Conservation (phyloP, 345 rosid species). For the Lepidium sativum region DNA sequence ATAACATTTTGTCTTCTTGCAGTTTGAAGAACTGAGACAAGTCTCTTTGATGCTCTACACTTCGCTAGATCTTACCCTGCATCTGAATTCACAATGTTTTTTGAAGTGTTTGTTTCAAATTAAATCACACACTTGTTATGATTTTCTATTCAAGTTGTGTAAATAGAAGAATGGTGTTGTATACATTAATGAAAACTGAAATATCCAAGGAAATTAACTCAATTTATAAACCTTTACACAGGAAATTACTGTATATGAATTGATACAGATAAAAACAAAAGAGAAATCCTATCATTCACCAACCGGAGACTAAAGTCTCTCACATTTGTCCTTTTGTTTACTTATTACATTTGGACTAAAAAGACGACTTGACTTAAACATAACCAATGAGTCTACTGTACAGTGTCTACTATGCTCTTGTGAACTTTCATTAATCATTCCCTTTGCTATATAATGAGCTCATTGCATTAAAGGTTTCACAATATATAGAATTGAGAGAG, state of each 20-base stretch:
- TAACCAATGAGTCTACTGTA: not conserved
- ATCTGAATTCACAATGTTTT: not conserved
- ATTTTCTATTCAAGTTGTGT: not conserved
- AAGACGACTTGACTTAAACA: not conserved
- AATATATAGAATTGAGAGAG: not conserved
- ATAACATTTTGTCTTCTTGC: not conserved
- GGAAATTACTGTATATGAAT: not conserved
- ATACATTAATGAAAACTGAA: not conserved
- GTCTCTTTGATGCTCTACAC: not conserved
- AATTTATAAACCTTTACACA: not conserved
- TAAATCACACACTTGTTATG: slow-evolving; percentile 1
- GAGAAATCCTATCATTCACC: not conserved
- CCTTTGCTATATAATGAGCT: slow-evolving; percentile 9
- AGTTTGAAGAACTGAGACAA: slow-evolving; percentile 16
- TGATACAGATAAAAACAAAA: not conserved
- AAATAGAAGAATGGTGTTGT: not conserved
- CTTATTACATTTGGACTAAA: not conserved
- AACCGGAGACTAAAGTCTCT: not conserved
- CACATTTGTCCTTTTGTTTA: slow-evolving; percentile 10
- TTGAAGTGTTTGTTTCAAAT: not conserved
- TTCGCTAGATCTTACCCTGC: not conserved
- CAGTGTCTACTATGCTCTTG: not conserved
- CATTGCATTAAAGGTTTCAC: not conserved
- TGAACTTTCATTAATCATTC: not conserved
- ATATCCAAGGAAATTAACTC: not conserved